These are phyloP conservation scores for Fusarium subglutinans DNA, from an alignment of 2,329 filamentous ascomycete species.

Conservation along the genomic window DNA sequence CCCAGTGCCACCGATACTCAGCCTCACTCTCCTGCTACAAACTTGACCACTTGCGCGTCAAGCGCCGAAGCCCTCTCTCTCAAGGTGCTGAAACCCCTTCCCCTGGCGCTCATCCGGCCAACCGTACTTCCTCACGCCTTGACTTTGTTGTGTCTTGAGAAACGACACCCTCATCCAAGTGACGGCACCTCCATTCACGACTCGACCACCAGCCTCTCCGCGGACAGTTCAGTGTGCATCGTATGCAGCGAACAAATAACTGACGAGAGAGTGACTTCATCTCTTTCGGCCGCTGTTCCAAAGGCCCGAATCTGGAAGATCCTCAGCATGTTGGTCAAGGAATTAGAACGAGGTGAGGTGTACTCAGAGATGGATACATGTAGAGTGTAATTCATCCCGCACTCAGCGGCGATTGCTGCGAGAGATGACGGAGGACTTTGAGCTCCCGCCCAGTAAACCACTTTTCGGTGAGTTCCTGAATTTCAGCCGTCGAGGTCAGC, in stretches of 20 bases:
- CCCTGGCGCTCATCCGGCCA: too few relatives aligned
- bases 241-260: background rate
- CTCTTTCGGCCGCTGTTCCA: rapidly evolving
- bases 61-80: background rate
- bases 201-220: background rate
- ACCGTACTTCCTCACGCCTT: too few relatives aligned
- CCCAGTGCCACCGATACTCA: background rate
- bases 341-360: background rate
- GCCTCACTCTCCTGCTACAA: too few relatives aligned
- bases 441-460: background rate
- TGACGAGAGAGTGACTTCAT: rapidly evolving
- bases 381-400: background rate
- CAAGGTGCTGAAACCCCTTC: background rate
- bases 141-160: background rate
- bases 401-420: background rate
- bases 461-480: background rate
- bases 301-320: background rate
- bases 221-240: too few relatives aligned
- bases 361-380: background rate
- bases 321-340: too few relatives aligned
- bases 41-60: too few relatives aligned
- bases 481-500: background rate
- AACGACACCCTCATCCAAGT: too few relatives aligned
- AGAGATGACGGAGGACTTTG: background rate
- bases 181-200: background rate